Base-by-base conservation (phyloP, 2,329 filamentous ascomycete species). In the Alternaria ventricosa region DNA sequence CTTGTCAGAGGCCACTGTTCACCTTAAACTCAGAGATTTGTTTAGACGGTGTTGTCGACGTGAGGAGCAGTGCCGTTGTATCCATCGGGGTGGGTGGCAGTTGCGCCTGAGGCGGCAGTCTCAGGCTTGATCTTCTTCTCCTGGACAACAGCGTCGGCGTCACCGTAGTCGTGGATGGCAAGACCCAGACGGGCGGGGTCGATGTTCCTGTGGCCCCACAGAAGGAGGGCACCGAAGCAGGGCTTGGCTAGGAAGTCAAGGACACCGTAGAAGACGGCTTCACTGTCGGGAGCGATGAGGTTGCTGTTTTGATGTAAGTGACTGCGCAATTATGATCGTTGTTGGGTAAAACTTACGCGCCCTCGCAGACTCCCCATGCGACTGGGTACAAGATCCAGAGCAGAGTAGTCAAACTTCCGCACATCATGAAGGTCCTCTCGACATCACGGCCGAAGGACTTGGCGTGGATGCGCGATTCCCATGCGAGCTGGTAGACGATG, bases 221-320 rank as follows among this genome's bases (percentile, higher is more conserved):
- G 80, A 1, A 92, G 82, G 1, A 90, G 73, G 12, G 83, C 81
- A 15, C 87, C 87, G 67, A 91, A 92, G 9, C 86, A 82, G 0
- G 88, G 87, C 80, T 91, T 92, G 7, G 89, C 85, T 4, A 90
- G 64, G 6, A 91, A 77, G 63, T 92, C 90, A 0, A 92, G 82
- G 4, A 91, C 80, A 45, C 89, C 88, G 72, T 92, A 92, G 75
- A 92, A 91, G 62, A 90, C 80, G 11, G 88, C 88, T 73, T 92
- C 90, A 0, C 86, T 87, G 72, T 92, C 89, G 0, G 88, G 86
- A 3, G 88, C 79, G 55, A 91, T 90, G 65, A 90, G 78, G 69
- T 91, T 91, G 11, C 88, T 89, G 30, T 88, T 33, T 15, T 10
- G 4, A 5, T 20, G 44, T 62, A 30, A 64, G 58, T 13, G 27